Base-by-base conservation (phyloP, 2,329 filamentous ascomycete genomes). In the Stylonectria norvegica region DNA sequence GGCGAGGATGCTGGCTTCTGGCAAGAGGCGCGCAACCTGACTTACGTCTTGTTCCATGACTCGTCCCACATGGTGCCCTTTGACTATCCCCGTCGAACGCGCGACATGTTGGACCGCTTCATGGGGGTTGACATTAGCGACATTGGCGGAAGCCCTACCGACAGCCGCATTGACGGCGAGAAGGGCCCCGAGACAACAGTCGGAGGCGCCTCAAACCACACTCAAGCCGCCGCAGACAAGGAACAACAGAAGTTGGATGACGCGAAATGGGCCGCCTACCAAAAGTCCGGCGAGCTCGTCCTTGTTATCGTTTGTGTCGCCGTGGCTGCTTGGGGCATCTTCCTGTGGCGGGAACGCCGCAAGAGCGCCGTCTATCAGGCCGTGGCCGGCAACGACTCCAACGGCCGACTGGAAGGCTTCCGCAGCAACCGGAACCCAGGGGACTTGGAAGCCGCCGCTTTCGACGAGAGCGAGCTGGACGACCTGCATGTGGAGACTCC, bases 31-130 rank as follows among this genome's bases (percentile, higher is more conserved):
- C 83, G 94, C 50, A 98, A 98, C 66, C 69, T 98, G 46, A 96
- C 93, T 1, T 98, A 98, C 60, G 83, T 98, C 20, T 75, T 94
- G 28, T 95, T 97, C 68, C 88, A 95, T 72, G 95, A 98, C 64
- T 83, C 89, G 12, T 95, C 87, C 35, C 93, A 98, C 66, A 98
- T 98, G 93, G 93, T 98, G 1, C 94, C 93, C 1, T 97, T 93
- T 59, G 91, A 98, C 65, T 86, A 86, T 55, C 84, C 91, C 1
- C 82, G 89, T 34, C 84, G 89, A 45, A 86, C 83, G 15, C 81
- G 91, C 47, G 93, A 97, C 63, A 98, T 98, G 93, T 81, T 98
- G 12, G 91, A 98, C 65, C 86, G 93, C 28, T 95, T 98, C 68
- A 89, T 97, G 77, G 80, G 81, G 34, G 88, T 98, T 28, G 89